Evolutionary conservation across 2,329 filamentous ascomycete species (phyloP), one percentile per base, ranked within the genome.

Genomic region (Polychaeton citri): DNA sequence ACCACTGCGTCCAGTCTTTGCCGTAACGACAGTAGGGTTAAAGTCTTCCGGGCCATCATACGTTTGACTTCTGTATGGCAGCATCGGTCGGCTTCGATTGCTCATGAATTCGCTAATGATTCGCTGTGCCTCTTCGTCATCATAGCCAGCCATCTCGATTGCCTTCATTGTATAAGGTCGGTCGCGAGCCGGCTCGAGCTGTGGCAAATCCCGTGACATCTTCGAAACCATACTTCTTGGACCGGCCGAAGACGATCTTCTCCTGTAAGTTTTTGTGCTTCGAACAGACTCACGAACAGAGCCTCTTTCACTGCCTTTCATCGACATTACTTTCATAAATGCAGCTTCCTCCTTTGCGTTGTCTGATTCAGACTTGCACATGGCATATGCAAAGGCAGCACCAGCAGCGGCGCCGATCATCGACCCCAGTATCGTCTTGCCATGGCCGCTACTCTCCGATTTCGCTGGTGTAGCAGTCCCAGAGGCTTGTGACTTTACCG

Each of bases 351-450:
- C 61, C 40, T 54, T 55, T 16, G 60, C 60, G 40, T 62, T 65
- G 35, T 64, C 60, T 34, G 54, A 51, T 43, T 81, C 76, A 40
- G 69, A 68, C 45, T 72, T 76, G 43, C 76, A 68, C 63, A 85
- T 77, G 16, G 75, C 76, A 58, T 90, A 93, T 7, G 82, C 79
- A 28, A 82, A 65, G 7, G 79, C 81, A 21, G 79, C 81, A 26
- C 81, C 81, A 13, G 82, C 82, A 12, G 82, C 83, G 20, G 81
- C 82, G 30, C 83, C 84, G 33, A 93, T 68, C 8, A 92, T 65
- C 6, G 81, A 80, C 6, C 84, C 81, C 32, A 90, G 68, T 16
- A 59, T 26, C 12, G 45, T 41, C 37, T 54, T 52, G 18, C 36
- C 37, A 16, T 32, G 32, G 18, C 21, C 30, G 35, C 19, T 30